Evolutionary conservation across 2,329 filamentous ascomycete species (phyloP), one percentile per base, ranked within the genome.

Genomic region (Podosphaera aphanis): DNA sequence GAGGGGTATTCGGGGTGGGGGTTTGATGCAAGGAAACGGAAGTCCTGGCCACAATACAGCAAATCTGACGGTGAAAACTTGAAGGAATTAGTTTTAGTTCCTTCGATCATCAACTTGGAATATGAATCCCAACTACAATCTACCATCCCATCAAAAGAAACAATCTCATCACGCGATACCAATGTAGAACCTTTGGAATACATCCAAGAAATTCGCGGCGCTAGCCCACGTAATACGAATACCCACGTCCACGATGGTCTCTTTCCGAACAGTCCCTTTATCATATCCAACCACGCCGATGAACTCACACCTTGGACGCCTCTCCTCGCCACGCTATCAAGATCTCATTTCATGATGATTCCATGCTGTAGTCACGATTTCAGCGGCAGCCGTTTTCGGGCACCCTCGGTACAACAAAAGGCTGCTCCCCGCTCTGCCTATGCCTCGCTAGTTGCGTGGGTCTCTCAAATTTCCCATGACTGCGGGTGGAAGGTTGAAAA

Each of bases 281-380:
- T 98, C 55, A 80, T 98, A 51, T 93, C 85, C 43, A 98, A 98
- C 58, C 90, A 98, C 60, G 88, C 88, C 10, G 90, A 98, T 59
- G 86, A 98, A 63, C 70, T 98, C 13, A 98, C 90, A 0, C 75
- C 83, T 0, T 98, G 90, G 90, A 95, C 90, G 0, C 90, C 90
- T 0, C 70, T 95, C 16, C 72, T 98, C 36, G 86, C 83, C 1
- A 73, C 74, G 5, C 64, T 84, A 1, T 85, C 79, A 0, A 64
- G 72, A 2, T 80, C 79, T 10, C 80, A 85, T 0, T 98, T 94
- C 61, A 74, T 98, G 50, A 81, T 83, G 53, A 93, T 98, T 39
- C 90, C 90, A 1, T 98, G 90, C 64, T 98, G 90, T 64, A 93
- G 83, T 51, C 85, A 95, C 63, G 72, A 80, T 48, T 73, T 98